Conservation (phyloP, 2,329 filamentous ascomycete species). For the Calonectria honghensis region DNA sequence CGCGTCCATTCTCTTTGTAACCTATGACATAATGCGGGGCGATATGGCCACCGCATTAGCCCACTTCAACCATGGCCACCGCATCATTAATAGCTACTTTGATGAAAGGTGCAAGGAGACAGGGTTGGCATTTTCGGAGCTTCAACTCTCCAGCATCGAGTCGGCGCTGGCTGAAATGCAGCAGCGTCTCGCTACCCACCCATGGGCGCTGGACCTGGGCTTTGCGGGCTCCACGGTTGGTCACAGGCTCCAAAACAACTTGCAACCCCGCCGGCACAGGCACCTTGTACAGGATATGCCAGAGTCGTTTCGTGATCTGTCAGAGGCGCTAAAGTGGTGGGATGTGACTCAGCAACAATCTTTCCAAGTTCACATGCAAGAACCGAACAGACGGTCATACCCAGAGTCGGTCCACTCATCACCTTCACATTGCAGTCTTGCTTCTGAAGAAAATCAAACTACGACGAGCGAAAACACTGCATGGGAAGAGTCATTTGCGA, state of each 20-base stretch:
- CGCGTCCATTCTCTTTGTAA: conserved; percentile 49
- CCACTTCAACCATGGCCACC: conserved; percentile 47
- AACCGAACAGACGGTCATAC: background rate
- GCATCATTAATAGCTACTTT: conserved; percentile 50
- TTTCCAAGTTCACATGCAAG: conserved; percentile 30
- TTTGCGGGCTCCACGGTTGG: conserved; percentile 30
- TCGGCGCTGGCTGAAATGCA: conserved; percentile 47
- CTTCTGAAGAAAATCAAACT: background rate
- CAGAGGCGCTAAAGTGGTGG: conserved; percentile 47
- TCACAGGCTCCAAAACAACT: conserved; percentile 24
- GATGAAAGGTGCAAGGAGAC: conserved; percentile 41
- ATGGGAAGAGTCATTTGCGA: conserved; percentile 40
- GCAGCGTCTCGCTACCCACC: conserved; percentile 50
- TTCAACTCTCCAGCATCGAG: conserved; percentile 43
- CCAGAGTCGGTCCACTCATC: background rate
- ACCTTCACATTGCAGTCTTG: background rate
- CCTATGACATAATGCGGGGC: conserved; percentile 49
- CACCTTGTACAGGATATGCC: conserved; percentile 45
- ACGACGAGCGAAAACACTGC: background rate
- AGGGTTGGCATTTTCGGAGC: conserved; percentile 33
- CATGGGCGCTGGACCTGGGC: conserved; percentile 46
- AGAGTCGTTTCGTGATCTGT: conserved; percentile 43
- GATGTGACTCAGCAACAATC: conserved; percentile 47
- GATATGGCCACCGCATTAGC: conserved; percentile 44
- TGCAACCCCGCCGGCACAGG: conserved; percentile 16